Conservation (phyloP, 306 rosid genomes). For the Quercus glauca region DNA sequence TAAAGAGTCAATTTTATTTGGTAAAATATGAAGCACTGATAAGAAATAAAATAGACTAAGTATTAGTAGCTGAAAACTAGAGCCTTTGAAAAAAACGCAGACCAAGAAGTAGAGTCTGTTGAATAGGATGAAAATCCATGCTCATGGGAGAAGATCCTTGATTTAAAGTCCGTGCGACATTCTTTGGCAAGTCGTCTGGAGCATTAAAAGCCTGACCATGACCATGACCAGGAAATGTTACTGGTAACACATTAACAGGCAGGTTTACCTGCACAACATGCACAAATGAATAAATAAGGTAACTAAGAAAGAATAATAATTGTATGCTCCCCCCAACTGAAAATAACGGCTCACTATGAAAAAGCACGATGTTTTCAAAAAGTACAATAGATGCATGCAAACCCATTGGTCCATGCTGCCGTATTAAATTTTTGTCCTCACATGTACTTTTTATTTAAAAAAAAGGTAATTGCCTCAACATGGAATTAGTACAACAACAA, state of each 20-base stretch:
- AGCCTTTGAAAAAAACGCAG: constrained; percentile 19
- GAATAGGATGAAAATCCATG: constrained; percentile 98
- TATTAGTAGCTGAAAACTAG: neutral
- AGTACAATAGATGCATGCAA: neutral
- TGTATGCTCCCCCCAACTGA: neutral
- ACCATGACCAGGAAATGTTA: constrained; percentile 71
- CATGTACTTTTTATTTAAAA: neutral
- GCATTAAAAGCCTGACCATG: constrained; percentile 76
- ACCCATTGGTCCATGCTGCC: neutral
- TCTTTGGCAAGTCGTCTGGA: constrained; percentile 88
- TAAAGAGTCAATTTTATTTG: constrained; percentile 3
- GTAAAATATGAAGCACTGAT: constrained; percentile 10
- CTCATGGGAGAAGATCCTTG: constrained; percentile 99
- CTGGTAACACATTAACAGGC: constrained; percentile 85
- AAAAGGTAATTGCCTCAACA: neutral
- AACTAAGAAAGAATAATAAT: neutral
- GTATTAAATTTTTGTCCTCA: neutral
- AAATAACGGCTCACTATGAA: neutral
- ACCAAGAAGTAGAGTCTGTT: constrained; percentile 96
- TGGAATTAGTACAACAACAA: neutral
- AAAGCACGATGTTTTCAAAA: neutral
- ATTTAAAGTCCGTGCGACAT: constrained; percentile 63
- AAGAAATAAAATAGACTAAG: neutral
- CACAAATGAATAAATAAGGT: constrained; percentile 7
- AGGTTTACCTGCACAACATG: constrained; percentile 69